phyloP scores from a whole-genome alignment of 257 asterid species.

The Gardenia jasminoides region DNA sequence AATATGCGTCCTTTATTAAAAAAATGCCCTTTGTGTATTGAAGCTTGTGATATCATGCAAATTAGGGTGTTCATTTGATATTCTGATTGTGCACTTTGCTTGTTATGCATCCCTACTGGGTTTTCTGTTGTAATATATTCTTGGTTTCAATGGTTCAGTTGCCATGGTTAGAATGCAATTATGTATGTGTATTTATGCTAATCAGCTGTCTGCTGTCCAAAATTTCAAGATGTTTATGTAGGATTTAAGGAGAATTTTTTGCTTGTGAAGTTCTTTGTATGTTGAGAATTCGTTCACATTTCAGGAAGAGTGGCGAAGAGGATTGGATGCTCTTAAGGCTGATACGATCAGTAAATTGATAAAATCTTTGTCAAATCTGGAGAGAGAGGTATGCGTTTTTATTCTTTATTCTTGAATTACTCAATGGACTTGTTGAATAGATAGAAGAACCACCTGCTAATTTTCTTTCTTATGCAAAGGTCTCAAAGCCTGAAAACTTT shows the following conservation, averaged over 20 bases:
- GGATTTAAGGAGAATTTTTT: background rate
- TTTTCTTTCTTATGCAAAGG: slow-evolving; percentile 42
- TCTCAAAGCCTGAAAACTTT: slow-evolving; percentile 56
- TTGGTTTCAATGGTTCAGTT: background rate
- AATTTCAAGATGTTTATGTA: background rate
- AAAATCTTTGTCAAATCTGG: slow-evolving; percentile 61
- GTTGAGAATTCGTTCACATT: background rate
- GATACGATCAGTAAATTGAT: slow-evolving; percentile 52
- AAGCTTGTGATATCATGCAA: background rate
- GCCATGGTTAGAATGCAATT: background rate
- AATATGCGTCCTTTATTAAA: background rate
- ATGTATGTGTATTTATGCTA: background rate
- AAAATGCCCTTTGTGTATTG: background rate
- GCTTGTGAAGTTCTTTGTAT: background rate
- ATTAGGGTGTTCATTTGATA: background rate
- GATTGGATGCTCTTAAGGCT: slow-evolving; percentile 59
- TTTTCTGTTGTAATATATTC: background rate
- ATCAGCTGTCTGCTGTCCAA: background rate
- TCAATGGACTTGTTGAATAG: slow-evolving; percentile 4
- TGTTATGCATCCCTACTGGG: background rate
- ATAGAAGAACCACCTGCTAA: slow-evolving; percentile 4
- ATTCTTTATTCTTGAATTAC: background rate
- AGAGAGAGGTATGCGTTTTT: slow-evolving; percentile 53
- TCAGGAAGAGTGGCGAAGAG: slow-evolving; percentile 87
- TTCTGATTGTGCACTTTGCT: background rate